Conservation (phyloP, 768 basidiomycete genomes). For the Sarcomyxa edulis region DNA sequence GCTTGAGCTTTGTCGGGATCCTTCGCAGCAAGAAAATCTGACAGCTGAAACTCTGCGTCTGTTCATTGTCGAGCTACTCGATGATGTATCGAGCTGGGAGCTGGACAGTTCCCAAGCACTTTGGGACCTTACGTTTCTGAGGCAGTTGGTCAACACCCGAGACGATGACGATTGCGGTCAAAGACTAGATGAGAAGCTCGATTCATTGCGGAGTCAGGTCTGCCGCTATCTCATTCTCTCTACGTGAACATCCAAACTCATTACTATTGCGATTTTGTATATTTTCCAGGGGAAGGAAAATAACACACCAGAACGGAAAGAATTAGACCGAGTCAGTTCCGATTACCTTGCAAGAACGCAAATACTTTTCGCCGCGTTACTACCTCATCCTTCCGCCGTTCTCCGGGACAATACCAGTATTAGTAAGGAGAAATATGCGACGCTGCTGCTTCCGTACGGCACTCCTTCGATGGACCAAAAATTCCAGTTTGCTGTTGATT, state of each 20-base stretch:
- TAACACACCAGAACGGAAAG: no score
- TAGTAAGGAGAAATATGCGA: constrained; percentile 2
- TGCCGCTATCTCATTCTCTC: no score
- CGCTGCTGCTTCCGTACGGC: constrained; percentile 43
- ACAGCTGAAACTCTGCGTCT: constrained; percentile 32
- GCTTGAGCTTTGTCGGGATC: constrained; percentile 43
- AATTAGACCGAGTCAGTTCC: no score
- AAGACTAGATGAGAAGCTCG: no score
- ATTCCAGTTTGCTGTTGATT: constrained; percentile 53
- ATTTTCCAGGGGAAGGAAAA: no score
- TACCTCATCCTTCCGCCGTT: constrained; percentile 32
- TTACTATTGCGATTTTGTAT: no score
- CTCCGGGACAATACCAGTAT: constrained; percentile 26
- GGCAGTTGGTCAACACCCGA: no score
- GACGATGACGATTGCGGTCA: no score
- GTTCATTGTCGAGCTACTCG: constrained; percentile 30
- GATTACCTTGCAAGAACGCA: constrained; percentile 55
- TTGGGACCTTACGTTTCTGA: constrained; percentile 46
- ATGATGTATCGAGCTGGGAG: constrained; percentile 7
- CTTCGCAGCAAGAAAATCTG: constrained; percentile 25
- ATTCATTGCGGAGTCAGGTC: no score
- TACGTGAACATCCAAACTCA: no score
- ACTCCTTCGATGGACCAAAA: constrained; percentile 46
- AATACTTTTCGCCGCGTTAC: constrained; percentile 53
- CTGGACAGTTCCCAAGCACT: constrained; percentile 23